These are phyloP conservation scores for Malbranchea cinnamomea DNA, from an alignment of 2,329 filamentous ascomycete genomes.

Conservation along the genomic window DNA sequence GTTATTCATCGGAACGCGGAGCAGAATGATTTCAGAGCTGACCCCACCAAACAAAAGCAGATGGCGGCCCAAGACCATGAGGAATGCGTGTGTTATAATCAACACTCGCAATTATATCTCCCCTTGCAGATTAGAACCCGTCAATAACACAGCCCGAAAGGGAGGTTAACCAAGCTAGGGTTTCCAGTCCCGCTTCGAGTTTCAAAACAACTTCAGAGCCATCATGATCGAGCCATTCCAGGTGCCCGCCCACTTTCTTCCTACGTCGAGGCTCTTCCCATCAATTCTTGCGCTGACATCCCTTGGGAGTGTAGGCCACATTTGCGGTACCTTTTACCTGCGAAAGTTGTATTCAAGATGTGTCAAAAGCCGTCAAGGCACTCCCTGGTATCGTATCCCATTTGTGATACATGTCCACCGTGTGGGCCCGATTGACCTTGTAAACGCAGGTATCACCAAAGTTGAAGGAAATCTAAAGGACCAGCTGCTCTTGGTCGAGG, in stretches of 20 bases:
- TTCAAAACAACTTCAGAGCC: constrained; percentile 18
- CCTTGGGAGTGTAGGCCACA: constrained; percentile 49
- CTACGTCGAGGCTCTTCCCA: neutral
- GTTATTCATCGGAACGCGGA: too few relatives aligned
- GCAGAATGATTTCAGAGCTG: too few relatives aligned
- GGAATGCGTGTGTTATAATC: too few relatives aligned
- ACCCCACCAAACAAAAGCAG: too few relatives aligned
- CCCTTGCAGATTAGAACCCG: too few relatives aligned
- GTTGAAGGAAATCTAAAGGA: constrained; percentile 70
- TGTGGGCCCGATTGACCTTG: neutral
- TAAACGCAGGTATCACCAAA: constrained; percentile 53
- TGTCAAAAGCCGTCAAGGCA: constrained; percentile 63
- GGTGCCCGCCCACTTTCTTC: constrained; percentile 15
- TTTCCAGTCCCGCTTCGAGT: too few relatives aligned
- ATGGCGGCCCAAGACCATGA: too few relatives aligned
- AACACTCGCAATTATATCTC: too few relatives aligned
- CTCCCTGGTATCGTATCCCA: constrained; percentile 42
- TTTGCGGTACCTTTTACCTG: constrained; percentile 93
- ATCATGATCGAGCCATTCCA: constrained; percentile 33
- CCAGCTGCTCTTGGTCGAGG: constrained; percentile 72
- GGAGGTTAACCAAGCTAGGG: too few relatives aligned
- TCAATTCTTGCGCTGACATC: constrained; percentile 3
- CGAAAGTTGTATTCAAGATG: constrained; percentile 72
- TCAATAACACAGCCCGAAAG: too few relatives aligned
- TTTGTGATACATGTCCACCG: neutral